These are phyloP conservation scores for Fusarium scirpi DNA, from an alignment of 2,329 filamentous ascomycete genomes.

Conservation along the genomic window DNA sequence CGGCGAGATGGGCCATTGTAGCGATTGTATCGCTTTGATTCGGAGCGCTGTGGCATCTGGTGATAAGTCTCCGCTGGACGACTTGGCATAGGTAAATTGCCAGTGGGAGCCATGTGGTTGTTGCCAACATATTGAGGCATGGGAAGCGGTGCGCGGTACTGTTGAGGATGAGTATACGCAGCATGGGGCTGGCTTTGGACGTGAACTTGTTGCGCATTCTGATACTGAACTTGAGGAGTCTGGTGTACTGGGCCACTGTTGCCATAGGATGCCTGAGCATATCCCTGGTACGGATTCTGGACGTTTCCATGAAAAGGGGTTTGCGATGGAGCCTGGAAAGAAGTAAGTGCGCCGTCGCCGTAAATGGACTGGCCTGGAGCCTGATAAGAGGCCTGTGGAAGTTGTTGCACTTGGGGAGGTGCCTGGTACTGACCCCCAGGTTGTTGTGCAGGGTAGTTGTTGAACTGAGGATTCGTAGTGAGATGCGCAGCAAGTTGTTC, in stretches of 20 bases:
- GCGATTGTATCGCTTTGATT: slow-evolving; percentile 14
- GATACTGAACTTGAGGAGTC: background rate
- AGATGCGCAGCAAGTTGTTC: background rate
- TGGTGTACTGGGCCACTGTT: background rate
- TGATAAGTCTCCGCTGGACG: slow-evolving; percentile 3
- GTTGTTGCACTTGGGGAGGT: background rate
- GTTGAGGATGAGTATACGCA: slow-evolving; percentile 10
- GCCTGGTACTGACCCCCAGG: background rate
- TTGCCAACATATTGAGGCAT: background rate
- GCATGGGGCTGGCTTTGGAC: background rate
- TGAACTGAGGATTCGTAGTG: background rate
- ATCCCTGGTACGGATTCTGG: background rate
- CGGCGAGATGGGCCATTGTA: background rate
- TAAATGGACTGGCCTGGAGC: background rate
- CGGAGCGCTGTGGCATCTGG: slow-evolving; percentile 8
- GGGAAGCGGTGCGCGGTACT: background rate
- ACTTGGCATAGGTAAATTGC: background rate
- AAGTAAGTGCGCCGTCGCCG: background rate
- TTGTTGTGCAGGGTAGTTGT: background rate
- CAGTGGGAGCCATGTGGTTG: background rate
- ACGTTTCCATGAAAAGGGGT: background rate
- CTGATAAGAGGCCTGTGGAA: background rate
- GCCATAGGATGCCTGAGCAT: background rate
- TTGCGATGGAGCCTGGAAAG: background rate
- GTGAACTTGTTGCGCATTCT: background rate